Percentiles rank a stretch among this genome's conserved stretches.
phyloP scores from a whole-genome alignment of 768 basidiomycete genomes.

The Leucocoprinus birnbaumii region DNA sequence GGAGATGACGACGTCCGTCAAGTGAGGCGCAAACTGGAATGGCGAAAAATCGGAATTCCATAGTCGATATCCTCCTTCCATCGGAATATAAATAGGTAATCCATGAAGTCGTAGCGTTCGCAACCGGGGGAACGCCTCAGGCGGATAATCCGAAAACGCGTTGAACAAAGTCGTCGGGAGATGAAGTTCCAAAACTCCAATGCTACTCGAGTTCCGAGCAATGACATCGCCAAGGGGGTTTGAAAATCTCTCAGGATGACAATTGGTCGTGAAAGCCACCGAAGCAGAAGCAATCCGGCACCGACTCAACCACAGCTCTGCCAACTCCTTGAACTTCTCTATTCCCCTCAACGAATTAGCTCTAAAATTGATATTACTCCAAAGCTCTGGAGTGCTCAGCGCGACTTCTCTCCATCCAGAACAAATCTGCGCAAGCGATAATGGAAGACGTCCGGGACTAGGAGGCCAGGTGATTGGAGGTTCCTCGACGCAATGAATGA shows the following conservation, averaged over 20 bases:
- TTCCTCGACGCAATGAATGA: neutral
- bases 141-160: neutral
- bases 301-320: neutral
- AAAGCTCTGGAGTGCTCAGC: neutral
- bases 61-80: neutral
- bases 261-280: neutral
- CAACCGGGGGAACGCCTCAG: neutral
- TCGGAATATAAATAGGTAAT: too few relatives aligned
- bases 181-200: neutral
- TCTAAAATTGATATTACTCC: neutral
- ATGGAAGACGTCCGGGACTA: neutral
- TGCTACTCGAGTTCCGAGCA: neutral
- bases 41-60: neutral
- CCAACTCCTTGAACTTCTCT: neutral
- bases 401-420: conserved; percentile 1
- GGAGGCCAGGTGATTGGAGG: neutral
- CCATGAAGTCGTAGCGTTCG: neutral
- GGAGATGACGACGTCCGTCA: neutral
- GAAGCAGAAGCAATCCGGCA: neutral
- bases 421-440: conserved; percentile 1
- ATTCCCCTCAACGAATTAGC: neutral
- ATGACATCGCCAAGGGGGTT: neutral
- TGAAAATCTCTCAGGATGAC: neutral
- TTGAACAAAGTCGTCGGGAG: neutral
- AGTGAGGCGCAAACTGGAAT: neutral